Evolutionary conservation across 2,329 filamentous ascomycete genomes (phyloP).

Genomic region (Aspergillus pseudoglaucus): DNA sequence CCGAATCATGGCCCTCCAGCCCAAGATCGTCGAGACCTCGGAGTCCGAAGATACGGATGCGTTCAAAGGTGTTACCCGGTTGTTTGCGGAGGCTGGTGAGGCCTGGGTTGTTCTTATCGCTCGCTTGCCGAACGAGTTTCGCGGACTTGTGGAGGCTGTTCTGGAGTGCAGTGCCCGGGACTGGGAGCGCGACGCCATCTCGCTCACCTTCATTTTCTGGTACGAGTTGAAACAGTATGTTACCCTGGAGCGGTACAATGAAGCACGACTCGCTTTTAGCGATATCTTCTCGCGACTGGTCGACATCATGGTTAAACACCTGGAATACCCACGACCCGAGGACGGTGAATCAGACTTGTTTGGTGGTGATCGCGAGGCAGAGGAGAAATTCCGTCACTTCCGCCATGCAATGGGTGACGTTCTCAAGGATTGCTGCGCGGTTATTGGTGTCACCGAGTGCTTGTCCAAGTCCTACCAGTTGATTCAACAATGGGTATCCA

Average conservation of each 20-base stretch:
- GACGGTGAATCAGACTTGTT: conserved; percentile 77
- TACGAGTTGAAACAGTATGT: conserved; percentile 97
- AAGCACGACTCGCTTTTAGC: conserved; percentile 67
- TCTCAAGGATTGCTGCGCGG: conserved; percentile 92
- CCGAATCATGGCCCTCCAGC: conserved; percentile 65
- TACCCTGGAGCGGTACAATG: conserved; percentile 80
- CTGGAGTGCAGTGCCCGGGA: conserved; percentile 88
- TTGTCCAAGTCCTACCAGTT: conserved; percentile 78
- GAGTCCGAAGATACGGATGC: conserved; percentile 77
- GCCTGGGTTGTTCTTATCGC: conserved; percentile 91
- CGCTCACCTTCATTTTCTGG: conserved; percentile 95
- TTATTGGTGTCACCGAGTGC: conserved; percentile 88
- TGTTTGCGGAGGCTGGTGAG: conserved; percentile 89
- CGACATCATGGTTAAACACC: conserved; percentile 83
- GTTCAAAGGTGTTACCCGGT: conserved; percentile 79
- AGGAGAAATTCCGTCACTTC: conserved; percentile 96
- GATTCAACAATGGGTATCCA: conserved; percentile 82
- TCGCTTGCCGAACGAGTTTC: conserved; percentile 73
- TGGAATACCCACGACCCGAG: conserved; percentile 78
- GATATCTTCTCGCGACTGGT: conserved; percentile 85
- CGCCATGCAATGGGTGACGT: conserved; percentile 96
- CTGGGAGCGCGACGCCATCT: conserved; percentile 82
- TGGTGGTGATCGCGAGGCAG: conserved; percentile 88
- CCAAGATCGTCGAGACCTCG: conserved; percentile 68
- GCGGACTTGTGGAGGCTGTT: conserved; percentile 77